Conservation (phyloP, 495 filamentous ascomycete species). For the Thozetella sp. region DNA sequence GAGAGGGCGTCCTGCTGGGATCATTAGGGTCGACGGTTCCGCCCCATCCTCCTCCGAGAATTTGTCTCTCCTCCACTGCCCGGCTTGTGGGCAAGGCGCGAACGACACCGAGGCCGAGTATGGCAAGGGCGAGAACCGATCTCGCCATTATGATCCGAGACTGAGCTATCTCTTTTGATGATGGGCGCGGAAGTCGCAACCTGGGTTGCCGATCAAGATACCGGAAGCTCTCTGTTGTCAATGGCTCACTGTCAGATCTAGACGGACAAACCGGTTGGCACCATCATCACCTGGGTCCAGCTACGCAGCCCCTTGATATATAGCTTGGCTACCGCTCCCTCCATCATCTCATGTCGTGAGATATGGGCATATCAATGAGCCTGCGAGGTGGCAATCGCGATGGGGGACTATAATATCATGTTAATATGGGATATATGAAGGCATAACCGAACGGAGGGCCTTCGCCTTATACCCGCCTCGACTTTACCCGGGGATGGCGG, state of each 20-base stretch:
- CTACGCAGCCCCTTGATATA: too few species aligned
- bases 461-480: slow-evolving; percentile 24
- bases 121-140: slow-evolving; percentile 22
- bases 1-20: slow-evolving; percentile 3
- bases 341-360: slow-evolving; percentile 2
- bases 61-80: slow-evolving; percentile 19
- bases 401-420: slow-evolving; percentile 31
- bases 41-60: slow-evolving; percentile 13
- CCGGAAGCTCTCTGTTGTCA: too few species aligned
- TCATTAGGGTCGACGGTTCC: slow-evolving; percentile 14
- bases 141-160: slow-evolving; percentile 29
- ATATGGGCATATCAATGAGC: slow-evolving; percentile 13
- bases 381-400: slow-evolving; percentile 6
- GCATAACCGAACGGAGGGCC: slow-evolving; percentile 17
- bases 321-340: background rate
- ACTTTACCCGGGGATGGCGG: slow-evolving; percentile 30
- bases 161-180: too few species aligned
- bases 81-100: slow-evolving; percentile 22
- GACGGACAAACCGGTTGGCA: too few species aligned
- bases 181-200: too few species aligned
- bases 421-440: slow-evolving; percentile 39
- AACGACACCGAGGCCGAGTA: slow-evolving; percentile 29
- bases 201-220: too few species aligned
- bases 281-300: too few species aligned
- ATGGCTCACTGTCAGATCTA: too few species aligned